Evolutionary conservation across 163 green algal species (phyloP).

Genomic region (Trebouxia gelatinosa): DNA sequence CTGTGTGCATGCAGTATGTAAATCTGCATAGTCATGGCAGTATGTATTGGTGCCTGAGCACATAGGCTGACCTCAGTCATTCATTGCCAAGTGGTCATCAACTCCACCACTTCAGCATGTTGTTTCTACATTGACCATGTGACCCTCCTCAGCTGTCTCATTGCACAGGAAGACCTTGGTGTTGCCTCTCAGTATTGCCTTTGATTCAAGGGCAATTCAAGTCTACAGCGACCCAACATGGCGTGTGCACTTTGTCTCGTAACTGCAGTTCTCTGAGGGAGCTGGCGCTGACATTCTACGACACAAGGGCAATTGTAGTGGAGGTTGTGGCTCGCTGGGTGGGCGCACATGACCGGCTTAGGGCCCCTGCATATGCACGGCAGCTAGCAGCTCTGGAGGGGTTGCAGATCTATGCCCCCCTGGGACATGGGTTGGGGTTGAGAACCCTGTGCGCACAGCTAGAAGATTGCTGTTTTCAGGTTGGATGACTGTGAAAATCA

Average conservation of each 20-base stretch:
- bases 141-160: not conserved
- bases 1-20: not conserved
- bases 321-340: constrained; percentile 69
- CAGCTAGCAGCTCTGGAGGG: constrained; percentile 68
- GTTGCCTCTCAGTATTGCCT: not conserved
- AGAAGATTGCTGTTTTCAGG: constrained; percentile 78
- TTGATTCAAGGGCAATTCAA: not conserved
- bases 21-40: not conserved
- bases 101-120: not conserved
- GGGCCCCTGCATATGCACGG: constrained; percentile 42
- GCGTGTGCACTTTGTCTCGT: not conserved
- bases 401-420: constrained; percentile 72
- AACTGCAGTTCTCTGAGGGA: constrained; percentile 68
- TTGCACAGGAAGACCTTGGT: not conserved
- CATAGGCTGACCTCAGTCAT: not conserved
- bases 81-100: not conserved
- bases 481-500: constrained; percentile 22
- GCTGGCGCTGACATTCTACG: constrained; percentile 74
- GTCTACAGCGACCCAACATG: not conserved
- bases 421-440: constrained; percentile 80
- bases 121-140: not conserved
- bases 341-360: constrained; percentile 45
- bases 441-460: constrained; percentile 52
- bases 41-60: too few relatives aligned
- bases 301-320: constrained; percentile 68